Percentiles rank a stretch among this genome's conserved stretches.
phyloP scores from a whole-genome alignment of 352 stramenopile genomes.

The Peronospora farinosa region DNA sequence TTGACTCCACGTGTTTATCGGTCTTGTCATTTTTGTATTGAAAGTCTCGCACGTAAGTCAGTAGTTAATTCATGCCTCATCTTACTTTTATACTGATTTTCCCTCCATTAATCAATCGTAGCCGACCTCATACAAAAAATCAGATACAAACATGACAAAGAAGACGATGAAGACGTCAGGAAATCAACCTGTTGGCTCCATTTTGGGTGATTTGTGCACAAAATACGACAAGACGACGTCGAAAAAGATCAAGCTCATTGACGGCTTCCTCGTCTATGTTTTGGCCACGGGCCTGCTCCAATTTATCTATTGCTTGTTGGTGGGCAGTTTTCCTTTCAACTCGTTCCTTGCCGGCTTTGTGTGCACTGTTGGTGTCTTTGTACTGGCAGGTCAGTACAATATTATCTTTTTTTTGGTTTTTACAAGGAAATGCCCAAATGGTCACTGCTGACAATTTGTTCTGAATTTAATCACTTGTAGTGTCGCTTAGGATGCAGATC shows the following conservation, averaged over 20 bases:
- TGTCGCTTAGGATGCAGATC: conserved; percentile 88
- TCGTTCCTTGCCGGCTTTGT: conserved; percentile 89
- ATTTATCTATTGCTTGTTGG: conserved; percentile 88
- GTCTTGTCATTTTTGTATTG: too few relatives aligned
- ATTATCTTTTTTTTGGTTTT: background rate
- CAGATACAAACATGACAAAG: conserved; percentile 24
- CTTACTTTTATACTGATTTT: background rate
- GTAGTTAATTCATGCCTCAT: background rate
- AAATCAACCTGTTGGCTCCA: conserved; percentile 15
- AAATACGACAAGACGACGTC: conserved; percentile 82
- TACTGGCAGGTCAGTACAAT: conserved; percentile 61
- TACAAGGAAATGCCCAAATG: background rate
- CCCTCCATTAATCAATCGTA: background rate
- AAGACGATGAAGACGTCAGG: conserved; percentile 28
- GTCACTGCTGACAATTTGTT: conserved; percentile 1
- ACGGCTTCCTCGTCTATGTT: conserved; percentile 88
- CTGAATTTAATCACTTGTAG: conserved; percentile 28
- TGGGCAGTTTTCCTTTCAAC: conserved; percentile 90
- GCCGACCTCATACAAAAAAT: conserved; percentile 2
- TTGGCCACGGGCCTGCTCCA: conserved; percentile 83
- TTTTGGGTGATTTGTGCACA: conserved; percentile 55
- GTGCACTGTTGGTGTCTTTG: conserved; percentile 86
- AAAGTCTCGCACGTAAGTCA: too few relatives aligned
- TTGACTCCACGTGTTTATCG: too few relatives aligned
- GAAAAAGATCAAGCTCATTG: conserved; percentile 87